Evolutionary conservation across 345 rosid species (phyloP), one percentile per base, ranked within the genome.

Genomic region (Aquilaria yunnanensis): DNA sequence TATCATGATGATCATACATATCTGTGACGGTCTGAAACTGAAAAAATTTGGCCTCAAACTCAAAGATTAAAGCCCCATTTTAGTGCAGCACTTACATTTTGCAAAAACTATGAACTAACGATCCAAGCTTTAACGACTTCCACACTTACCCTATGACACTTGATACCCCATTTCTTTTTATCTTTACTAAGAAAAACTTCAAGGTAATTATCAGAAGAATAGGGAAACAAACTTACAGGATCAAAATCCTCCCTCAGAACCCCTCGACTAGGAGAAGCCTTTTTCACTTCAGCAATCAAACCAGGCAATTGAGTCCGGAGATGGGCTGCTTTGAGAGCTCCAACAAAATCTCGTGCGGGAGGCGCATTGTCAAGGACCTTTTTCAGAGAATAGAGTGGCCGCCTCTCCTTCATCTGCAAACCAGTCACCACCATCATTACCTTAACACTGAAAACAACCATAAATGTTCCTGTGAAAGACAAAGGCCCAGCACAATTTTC

Each of bases 251-350:
- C 96, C 75, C 99, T 80, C 5, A 94, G 71, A 56, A 94, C 66
- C 60, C 99, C 97, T 72, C 88, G 83, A 60, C 93, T 94, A 6
- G 97, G 99, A 66, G 99, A 94, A 67, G 96, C 99, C 78, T 90
- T 90, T 81, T 94, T 94, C 31, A 94, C 96, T 75, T 94, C 99
- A 67, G 99, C 99, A 69, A 90, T 94, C 78, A 94, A 75, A 65
- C 85, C 91, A 7, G 99, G 97, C 6, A 90, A 59, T 3, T 89
- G 87, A 47, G 96, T 88, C 51, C 88, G 80, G 47, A 23, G 68
- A 76, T 79, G 68, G 34, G 96, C 97, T 16, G 79, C 82, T 72
- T 54, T 88, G 47, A 94, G 95, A 69, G 95, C 96, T 62, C 87
- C 96, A 61, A 85, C 3, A 54, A 94, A 94, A 72, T 88, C 99